Evolutionary conservation across 441 rosid genomes (phyloP).

Genomic region (Biscutella laevigata): DNA sequence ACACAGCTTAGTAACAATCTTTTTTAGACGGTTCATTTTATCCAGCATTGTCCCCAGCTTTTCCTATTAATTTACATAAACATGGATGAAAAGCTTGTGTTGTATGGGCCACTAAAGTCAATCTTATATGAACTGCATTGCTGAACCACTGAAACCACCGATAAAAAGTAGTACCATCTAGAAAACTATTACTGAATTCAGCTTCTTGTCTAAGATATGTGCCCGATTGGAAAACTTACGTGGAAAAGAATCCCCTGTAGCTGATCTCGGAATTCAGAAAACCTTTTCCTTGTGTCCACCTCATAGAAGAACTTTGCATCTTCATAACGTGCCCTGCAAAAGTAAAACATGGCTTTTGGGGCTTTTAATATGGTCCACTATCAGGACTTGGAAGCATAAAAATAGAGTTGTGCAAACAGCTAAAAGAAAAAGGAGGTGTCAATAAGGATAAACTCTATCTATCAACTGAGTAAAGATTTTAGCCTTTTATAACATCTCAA

Average conservation of each 20-base stretch:
- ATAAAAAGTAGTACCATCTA: not conserved
- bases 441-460: not conserved
- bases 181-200: not conserved
- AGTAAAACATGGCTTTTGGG: conserved; percentile 11
- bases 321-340: conserved; percentile 90
- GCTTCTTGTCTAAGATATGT: not conserved
- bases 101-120: conserved; percentile 4
- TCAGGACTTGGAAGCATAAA: not conserved
- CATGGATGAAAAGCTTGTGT: not conserved
- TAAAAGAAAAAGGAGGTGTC: not conserved
- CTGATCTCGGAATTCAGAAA: conserved; percentile 67
- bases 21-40: conserved; percentile 64
- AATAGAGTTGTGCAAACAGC: conserved; percentile 4
- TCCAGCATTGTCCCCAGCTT: conserved; percentile 93
- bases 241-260: conserved; percentile 87
- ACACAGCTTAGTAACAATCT: conserved; percentile 45
- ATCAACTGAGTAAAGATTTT: conserved; percentile 7
- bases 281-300: conserved; percentile 63
- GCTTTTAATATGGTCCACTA: conserved; percentile 10
- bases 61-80: conserved; percentile 43
- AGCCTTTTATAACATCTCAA: conserved; percentile 25
- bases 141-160: conserved; percentile 4
- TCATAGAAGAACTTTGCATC: conserved; percentile 95
- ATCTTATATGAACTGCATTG: conserved; percentile 3
- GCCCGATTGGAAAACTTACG: conserved; percentile 42